Conservation (phyloP, 768 basidiomycete species). For the Tricholoma saponaceum region DNA sequence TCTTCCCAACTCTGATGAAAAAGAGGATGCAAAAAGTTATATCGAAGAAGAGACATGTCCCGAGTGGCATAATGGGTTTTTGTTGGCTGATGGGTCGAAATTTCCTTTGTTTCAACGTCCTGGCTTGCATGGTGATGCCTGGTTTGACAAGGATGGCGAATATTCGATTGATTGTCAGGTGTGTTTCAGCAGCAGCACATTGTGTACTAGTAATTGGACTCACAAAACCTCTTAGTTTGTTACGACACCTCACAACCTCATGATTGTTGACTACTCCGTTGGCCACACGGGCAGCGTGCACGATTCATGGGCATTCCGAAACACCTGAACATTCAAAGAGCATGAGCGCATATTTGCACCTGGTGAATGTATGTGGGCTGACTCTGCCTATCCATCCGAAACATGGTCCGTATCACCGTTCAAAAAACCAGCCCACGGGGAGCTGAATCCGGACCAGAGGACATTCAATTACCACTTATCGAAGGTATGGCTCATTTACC, state of each 20-base stretch:
- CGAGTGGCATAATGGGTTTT: slow-evolving; percentile 14
- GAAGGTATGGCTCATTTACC: not conserved
- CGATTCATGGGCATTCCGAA: not conserved
- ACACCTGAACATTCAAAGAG: not conserved
- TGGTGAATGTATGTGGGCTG: not conserved
- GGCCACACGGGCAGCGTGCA: not conserved
- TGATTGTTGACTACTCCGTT: not conserved
- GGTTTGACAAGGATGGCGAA: slow-evolving; percentile 16
- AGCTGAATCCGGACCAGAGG: not conserved
- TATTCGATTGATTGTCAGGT: no score
- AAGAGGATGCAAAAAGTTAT: not conserved
- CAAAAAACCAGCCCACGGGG: not conserved
- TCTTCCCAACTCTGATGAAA: not conserved
- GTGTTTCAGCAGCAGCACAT: slow-evolving; percentile 3
- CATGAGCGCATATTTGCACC: not conserved
- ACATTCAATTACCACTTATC: no score
- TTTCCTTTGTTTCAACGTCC: slow-evolving; percentile 19
- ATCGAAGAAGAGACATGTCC: not conserved
- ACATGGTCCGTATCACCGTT: not conserved
- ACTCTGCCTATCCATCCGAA: not conserved
- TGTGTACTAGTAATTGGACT: slow-evolving; percentile 14
- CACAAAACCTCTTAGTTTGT: slow-evolving; percentile 9
- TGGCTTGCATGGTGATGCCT: slow-evolving; percentile 18
- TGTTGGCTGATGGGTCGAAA: slow-evolving; percentile 10
- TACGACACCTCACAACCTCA: slow-evolving; percentile 11